Base-by-base conservation (phyloP, 2,329 filamentous ascomycete species). In the Cladosporium sphaerospermum region DNA sequence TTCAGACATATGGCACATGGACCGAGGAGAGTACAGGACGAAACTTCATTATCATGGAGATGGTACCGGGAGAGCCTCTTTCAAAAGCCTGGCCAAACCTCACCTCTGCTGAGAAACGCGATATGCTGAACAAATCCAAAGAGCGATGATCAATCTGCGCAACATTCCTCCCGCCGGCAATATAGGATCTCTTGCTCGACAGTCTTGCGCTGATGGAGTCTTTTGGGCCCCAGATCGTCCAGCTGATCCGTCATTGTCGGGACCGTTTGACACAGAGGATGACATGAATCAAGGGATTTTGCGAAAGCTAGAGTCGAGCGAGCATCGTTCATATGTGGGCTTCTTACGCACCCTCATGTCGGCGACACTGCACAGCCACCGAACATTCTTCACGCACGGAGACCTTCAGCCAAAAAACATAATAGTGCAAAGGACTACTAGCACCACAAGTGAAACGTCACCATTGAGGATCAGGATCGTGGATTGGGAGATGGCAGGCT, bases 391-490 rank as follows among this genome's bases (percentile, higher is more conserved):
- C 45, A 58, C 54, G 10, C 58, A 60, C 36, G 53, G 54, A 7
- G 59, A 61, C 43, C 52, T 60, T 45, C 52, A 57, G 28, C 47
- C 46, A 18, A 57, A 56, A 37, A 60, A 61, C 46, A 58, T 59
- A 16, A 48, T 60, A 19, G 48, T 61, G 13, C 53, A 54, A 14
- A 54, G 51, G 31, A 47, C 28, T 13, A 31, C 28, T 11, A 33
- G 19, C 6, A 48, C 45, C 10, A 44, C 2, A 34, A 13, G 43
- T 46, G 44, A 51, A 31, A 41, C 43, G 18, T n/a, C 34, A 9
- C 19, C 23, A 14, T 52, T 54, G 31, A 50, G 56, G 19, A 43
- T 60, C 33, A 53, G 40, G 16, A 45, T 61, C 10, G 52, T 60
- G 11, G 59, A 60, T 43, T 60, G 58, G 59, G 56, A 57, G 39